Conservation (phyloP, 306 rosid genomes). For the Bauhinia variegata region DNA sequence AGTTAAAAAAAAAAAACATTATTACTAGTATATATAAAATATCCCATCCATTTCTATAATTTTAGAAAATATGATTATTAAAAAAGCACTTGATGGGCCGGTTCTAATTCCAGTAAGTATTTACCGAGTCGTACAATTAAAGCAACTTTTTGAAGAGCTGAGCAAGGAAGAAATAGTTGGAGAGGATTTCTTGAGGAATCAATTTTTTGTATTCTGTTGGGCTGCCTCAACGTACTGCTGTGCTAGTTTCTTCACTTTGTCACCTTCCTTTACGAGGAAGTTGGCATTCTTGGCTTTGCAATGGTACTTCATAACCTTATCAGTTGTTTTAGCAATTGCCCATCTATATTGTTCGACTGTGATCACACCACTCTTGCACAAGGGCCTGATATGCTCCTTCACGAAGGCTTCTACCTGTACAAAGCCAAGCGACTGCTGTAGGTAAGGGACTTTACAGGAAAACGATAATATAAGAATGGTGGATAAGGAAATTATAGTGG, state of each 20-base stretch:
- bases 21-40: no score
- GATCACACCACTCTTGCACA: slow-evolving; percentile 93
- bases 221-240: slow-evolving; percentile 88
- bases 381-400: slow-evolving; percentile 91
- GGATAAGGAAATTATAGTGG: background rate
- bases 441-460: slow-evolving; percentile 3
- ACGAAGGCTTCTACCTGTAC: slow-evolving; percentile 87
- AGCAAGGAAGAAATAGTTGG: slow-evolving; percentile 5
- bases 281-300: slow-evolving; percentile 80
- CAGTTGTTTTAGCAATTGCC: slow-evolving; percentile 87
- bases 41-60: no score
- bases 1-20: no score
- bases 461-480: background rate
- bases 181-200: slow-evolving; percentile 39
- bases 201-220: slow-evolving; percentile 58
- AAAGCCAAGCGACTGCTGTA: slow-evolving; percentile 25
- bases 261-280: slow-evolving; percentile 96
- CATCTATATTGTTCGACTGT: slow-evolving; percentile 89
- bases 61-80: no score
- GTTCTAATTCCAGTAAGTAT: slow-evolving; percentile 27
- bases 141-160: slow-evolving; percentile 19
- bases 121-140: slow-evolving; percentile 27
- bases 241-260: slow-evolving; percentile 96
- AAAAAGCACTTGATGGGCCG: background rate
- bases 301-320: slow-evolving; percentile 91